These are phyloP conservation scores for Tetrapisispora arboricola DNA, from an alignment of 805 yeast species.

Conservation along the genomic window DNA sequence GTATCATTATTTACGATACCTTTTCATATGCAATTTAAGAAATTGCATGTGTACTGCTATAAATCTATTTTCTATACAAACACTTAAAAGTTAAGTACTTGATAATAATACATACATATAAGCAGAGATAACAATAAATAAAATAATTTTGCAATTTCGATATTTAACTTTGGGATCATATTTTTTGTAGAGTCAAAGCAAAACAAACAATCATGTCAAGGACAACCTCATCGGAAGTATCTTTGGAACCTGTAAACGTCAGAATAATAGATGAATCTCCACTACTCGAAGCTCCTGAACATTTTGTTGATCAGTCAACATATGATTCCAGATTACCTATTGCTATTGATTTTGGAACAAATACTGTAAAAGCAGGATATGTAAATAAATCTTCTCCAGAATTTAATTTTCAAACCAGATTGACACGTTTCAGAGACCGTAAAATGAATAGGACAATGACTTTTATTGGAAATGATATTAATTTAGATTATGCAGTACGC, in stretches of 20 bases:
- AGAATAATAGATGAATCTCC: conserved; percentile 22
- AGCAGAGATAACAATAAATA: too few relatives aligned
- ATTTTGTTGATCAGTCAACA: conserved; percentile 21
- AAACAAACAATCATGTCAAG: background rate
- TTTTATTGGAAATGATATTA: conserved; percentile 74
- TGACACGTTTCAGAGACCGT: conserved; percentile 73
- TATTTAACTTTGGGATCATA: too few relatives aligned
- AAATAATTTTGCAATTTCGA: too few relatives aligned
- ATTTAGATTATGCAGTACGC: conserved; percentile 57
- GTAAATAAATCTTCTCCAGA: conserved; percentile 39
- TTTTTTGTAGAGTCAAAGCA: too few relatives aligned
- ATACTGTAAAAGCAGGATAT: conserved; percentile 49
- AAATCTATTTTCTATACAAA: too few relatives aligned
- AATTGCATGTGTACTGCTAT: too few relatives aligned
- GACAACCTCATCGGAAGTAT: conserved; percentile 19
- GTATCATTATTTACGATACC: too few relatives aligned
- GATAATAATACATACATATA: too few relatives aligned
- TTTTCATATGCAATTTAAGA: too few relatives aligned
- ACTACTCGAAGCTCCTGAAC: conserved; percentile 25
- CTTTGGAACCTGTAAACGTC: conserved; percentile 22
- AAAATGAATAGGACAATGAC: conserved; percentile 52
- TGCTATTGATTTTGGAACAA: conserved; percentile 79
- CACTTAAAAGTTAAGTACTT: too few relatives aligned
- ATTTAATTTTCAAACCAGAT: conserved; percentile 55
- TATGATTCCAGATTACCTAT: conserved; percentile 47